Evolutionary conservation across 208 protist species (phyloP), one percentile per base, ranked within the genome.

Genomic region (Crithidia fasciculata): DNA sequence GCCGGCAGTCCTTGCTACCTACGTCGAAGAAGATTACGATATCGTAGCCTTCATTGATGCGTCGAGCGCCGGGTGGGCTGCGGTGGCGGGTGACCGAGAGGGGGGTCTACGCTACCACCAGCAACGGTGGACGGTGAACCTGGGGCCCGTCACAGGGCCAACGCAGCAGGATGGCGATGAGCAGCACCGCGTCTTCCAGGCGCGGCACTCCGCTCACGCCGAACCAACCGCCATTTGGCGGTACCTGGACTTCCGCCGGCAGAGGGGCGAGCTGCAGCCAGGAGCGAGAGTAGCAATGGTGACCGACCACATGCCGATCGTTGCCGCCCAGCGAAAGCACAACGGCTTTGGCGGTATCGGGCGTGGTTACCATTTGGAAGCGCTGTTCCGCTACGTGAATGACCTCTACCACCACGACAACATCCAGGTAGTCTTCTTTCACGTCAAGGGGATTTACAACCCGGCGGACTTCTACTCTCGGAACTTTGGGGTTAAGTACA

Each of bases 391-490:
- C 19, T 59, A 59, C 55, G 55, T 59, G 55, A 59, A 59, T 40
- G 28, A 59, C 55, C 28, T 59, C 18, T 59, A 59, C 55, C 55
- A 59, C 55, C 19, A 13, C 0, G 28, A 59, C 8, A 59, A 59
- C 28, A 28, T 59, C 16, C 55, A 59, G 19, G 55, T 59, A 0
- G 55, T 59, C 0, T 40, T 59, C 55, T 59, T 59, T 28, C 55
- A 59, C 55, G 55, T 59, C 55, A 59, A 59, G 55, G 55, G 55
- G 55, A 40, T 28, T 39, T 59, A 59, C 55, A 59, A 59, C 6
- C 6, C 6, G 3, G 55, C 55, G 55, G 6, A 41, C 28, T 41
- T 15, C 6, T 59, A 40, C 55, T 59, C 55, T 36, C 55, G 28
- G 8, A 59, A 59, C 55, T 59, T 59, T 41, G 6, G 55, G 55